Evolutionary conservation across 345 rosid species (phyloP).

Genomic region (Citropsis articulata): DNA sequence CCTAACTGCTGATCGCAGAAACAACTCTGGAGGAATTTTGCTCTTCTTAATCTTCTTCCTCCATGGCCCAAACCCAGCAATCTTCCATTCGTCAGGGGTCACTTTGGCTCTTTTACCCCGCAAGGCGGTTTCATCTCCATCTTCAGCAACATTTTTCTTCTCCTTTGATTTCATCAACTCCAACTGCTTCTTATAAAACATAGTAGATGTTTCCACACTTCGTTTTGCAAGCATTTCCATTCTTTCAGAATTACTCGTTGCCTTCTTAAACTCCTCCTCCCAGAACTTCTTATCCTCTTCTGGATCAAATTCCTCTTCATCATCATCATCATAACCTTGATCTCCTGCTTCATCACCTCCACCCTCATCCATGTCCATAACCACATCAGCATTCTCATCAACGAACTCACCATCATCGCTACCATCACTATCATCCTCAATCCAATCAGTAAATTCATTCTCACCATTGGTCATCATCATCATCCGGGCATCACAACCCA

Average conservation of each 20-base stretch:
- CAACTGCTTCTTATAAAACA: conserved; percentile 52
- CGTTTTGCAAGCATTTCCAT: conserved; percentile 72
- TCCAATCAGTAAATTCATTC: conserved; percentile 55
- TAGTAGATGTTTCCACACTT: conserved; percentile 48
- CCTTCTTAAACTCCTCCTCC: conserved; percentile 72
- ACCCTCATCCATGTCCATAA: conserved; percentile 39
- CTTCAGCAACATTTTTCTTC: conserved; percentile 25
- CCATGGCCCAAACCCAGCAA: conserved; percentile 69
- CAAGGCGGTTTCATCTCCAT: conserved; percentile 63
- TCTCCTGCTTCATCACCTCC: conserved; percentile 21
- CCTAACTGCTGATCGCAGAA: conserved; percentile 76
- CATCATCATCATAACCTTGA: conserved; percentile 3
- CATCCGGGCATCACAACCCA: conserved; percentile 98
- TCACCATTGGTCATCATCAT: conserved; percentile 39
- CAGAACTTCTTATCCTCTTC: conserved; percentile 59
- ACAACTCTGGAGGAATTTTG: conserved; percentile 77
- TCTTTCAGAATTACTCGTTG: conserved; percentile 55
- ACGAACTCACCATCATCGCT: conserved; percentile 30
- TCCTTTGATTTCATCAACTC: conserved; percentile 37
- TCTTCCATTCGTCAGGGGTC: conserved; percentile 76
- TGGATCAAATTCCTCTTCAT: conserved; percentile 37
- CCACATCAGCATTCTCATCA: conserved; percentile 37
- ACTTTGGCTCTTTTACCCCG: conserved; percentile 75
- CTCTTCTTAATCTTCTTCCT: conserved; percentile 72
- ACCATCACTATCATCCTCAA: conserved; percentile 46